These are phyloP conservation scores for Monosporozyma aerobia DNA, from an alignment of 805 yeast genomes.

Conservation along the genomic window DNA sequence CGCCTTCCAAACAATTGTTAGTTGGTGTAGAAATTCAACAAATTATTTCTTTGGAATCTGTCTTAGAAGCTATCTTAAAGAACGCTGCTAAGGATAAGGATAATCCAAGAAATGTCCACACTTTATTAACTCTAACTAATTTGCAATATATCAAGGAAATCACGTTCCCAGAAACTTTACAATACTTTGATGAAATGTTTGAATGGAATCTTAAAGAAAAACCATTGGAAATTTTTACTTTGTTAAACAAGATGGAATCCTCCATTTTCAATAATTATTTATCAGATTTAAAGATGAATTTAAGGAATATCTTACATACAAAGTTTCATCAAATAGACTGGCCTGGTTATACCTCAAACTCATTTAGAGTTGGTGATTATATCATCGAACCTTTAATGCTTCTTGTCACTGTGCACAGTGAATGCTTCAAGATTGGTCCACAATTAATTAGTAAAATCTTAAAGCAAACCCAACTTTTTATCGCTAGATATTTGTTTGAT, in stretches of 20 bases:
- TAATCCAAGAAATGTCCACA: slow-evolving; percentile 35
- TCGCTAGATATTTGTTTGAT: slow-evolving; percentile 31
- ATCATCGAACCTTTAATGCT: slow-evolving; percentile 41
- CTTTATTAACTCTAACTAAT: slow-evolving; percentile 46
- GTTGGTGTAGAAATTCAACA: slow-evolving; percentile 35
- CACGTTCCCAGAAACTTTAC: slow-evolving; percentile 41
- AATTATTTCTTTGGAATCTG: slow-evolving; percentile 37
- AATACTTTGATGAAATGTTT: slow-evolving; percentile 42
- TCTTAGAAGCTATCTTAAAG: slow-evolving; percentile 35
- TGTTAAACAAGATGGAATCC: slow-evolving; percentile 41
- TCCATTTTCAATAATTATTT: slow-evolving; percentile 47
- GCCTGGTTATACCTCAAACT: slow-evolving; percentile 30
- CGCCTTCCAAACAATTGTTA: slow-evolving; percentile 30
- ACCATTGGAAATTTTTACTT: slow-evolving; percentile 36
- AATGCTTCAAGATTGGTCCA: slow-evolving; percentile 40
- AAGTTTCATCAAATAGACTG: slow-evolving; percentile 34
- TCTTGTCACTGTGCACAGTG: slow-evolving; percentile 44
- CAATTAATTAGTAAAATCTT: slow-evolving; percentile 38
- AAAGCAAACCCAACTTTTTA: slow-evolving; percentile 35
- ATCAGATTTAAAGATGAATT: slow-evolving; percentile 36
- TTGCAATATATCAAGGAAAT: slow-evolving; percentile 38
- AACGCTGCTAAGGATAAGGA: slow-evolving; percentile 35
- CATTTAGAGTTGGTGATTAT: slow-evolving; percentile 37
- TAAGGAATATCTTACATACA: slow-evolving; percentile 36
- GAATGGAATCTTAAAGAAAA: slow-evolving; percentile 36